phyloP scores from a whole-genome alignment of 306 rosid species.

The Notholithocarpus densiflorus region DNA sequence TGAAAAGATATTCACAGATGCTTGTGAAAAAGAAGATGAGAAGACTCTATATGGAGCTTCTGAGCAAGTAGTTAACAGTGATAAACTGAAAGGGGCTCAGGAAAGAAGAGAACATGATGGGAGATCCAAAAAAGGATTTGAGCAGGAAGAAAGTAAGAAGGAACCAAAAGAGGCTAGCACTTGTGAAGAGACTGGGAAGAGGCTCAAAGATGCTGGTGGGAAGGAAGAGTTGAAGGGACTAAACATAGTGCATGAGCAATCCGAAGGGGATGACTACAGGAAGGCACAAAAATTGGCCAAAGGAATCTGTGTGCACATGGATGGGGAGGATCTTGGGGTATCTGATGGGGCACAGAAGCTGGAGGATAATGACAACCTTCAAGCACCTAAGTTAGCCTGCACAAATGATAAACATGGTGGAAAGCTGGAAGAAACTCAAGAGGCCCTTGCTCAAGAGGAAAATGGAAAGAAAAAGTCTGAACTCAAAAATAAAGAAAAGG shows the following conservation, averaged over 20 bases:
- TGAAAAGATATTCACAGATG: conserved; percentile 24
- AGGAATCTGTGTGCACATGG: conserved; percentile 25
- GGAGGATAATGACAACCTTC: conserved; percentile 25
- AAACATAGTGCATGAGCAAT: conserved; percentile 20
- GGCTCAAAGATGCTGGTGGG: conserved; percentile 27
- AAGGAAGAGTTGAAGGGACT: conserved; percentile 18
- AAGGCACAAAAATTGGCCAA: conserved; percentile 25
- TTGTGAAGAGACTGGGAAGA: conserved; percentile 23
- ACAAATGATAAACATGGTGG: conserved; percentile 29
- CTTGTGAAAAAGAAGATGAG: conserved; percentile 11
- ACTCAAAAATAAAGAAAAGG: conserved; percentile 25
- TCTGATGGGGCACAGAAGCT: conserved; percentile 25
- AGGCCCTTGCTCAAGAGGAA: conserved; percentile 31
- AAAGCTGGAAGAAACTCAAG: conserved; percentile 30
- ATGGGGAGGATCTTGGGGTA: conserved; percentile 13
- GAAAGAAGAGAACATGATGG: conserved; percentile 23
- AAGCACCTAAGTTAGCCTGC: conserved; percentile 24
- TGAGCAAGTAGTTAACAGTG: conserved; percentile 21
- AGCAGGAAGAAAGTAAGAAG: conserved; percentile 28
- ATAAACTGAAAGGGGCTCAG: conserved; percentile 19
- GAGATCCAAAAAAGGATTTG: conserved; percentile 26
- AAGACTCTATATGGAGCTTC: conserved; percentile 24
- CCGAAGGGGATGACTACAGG: conserved; percentile 16
- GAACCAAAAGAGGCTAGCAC: conserved; percentile 25
- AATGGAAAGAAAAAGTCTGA: conserved; percentile 23